Conservation (phyloP, 805 yeast species). For the Hyphopichia homilentoma region DNA sequence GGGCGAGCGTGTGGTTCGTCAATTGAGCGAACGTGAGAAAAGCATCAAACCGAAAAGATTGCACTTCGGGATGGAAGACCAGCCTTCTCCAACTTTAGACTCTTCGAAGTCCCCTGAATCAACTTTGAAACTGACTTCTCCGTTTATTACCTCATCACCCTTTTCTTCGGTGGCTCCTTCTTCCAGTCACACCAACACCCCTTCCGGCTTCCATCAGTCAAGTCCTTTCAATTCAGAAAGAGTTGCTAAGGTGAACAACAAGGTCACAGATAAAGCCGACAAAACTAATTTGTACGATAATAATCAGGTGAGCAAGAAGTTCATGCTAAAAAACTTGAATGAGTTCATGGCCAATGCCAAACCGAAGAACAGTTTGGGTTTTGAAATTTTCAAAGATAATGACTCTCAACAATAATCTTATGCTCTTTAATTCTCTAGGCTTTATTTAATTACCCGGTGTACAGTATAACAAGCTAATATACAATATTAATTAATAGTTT, state of each 20-base stretch:
- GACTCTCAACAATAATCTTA: not conserved
- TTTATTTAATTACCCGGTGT: no score
- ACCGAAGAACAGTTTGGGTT: not conserved
- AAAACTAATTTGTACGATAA: no score
- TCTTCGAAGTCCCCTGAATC: no score
- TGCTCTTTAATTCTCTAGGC: no score
- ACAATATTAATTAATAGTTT: no score
- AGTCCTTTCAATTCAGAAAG: constrained; percentile 2
- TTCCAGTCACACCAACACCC: not conserved
- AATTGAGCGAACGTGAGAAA: constrained; percentile 25
- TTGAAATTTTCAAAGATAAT: constrained; percentile 3
- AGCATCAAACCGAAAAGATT: constrained; percentile 37
- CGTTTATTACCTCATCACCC: no score
- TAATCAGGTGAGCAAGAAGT: constrained; percentile 1
- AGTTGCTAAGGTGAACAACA: constrained; percentile 1
- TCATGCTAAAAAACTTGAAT: constrained; percentile 1
- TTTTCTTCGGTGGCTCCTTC: not conserved
- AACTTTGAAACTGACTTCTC: not conserved
- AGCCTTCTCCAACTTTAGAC: constrained; percentile 1
- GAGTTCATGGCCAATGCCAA: constrained; percentile 2
- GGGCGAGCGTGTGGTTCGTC: constrained; percentile 30
- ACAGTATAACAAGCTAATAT: no score
- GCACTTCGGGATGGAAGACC: constrained; percentile 14
- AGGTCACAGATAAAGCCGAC: not conserved
- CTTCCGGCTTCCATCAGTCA: constrained; percentile 1